phyloP scores from a whole-genome alignment of 345 rosid genomes.

The Hibiscus trionum region DNA sequence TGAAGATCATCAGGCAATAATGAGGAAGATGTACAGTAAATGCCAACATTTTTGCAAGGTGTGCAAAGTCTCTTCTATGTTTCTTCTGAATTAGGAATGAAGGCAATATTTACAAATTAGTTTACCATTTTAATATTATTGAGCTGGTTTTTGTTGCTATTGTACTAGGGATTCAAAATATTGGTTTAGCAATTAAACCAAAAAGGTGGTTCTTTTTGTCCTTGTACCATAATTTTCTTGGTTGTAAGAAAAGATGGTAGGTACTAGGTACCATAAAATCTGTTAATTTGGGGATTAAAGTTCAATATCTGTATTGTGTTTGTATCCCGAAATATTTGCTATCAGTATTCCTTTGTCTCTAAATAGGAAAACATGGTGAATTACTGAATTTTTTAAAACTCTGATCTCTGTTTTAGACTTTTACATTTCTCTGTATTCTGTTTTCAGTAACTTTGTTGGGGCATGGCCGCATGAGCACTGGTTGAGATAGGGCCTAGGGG shows the following conservation, averaged over 20 bases:
- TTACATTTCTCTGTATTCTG: neutral
- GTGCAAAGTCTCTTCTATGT: neutral
- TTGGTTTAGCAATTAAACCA: too few species aligned
- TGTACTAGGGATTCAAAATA: too few species aligned
- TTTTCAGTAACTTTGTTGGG: neutral
- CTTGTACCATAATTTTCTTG: neutral
- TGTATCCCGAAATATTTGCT: too few species aligned
- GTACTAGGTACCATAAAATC: neutral
- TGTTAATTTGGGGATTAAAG: neutral
- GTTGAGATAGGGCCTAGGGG: too few species aligned
- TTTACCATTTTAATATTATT: too few species aligned
- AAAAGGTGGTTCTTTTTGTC: neutral
- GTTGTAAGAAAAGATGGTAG: neutral
- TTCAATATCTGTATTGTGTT: neutral
- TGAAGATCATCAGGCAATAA: neutral
- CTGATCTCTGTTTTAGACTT: neutral
- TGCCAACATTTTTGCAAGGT: neutral
- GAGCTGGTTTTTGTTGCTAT: too few species aligned
- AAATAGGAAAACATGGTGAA: neutral
- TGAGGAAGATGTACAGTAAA: neutral
- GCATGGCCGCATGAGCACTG: too few species aligned
- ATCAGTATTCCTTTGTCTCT: too few species aligned
- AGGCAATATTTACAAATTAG: too few species aligned
- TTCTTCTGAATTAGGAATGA: too few species aligned
- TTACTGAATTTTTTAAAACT: neutral